phyloP scores from a whole-genome alignment of 2,329 filamentous ascomycete genomes.

The Trichophyton simii region DNA sequence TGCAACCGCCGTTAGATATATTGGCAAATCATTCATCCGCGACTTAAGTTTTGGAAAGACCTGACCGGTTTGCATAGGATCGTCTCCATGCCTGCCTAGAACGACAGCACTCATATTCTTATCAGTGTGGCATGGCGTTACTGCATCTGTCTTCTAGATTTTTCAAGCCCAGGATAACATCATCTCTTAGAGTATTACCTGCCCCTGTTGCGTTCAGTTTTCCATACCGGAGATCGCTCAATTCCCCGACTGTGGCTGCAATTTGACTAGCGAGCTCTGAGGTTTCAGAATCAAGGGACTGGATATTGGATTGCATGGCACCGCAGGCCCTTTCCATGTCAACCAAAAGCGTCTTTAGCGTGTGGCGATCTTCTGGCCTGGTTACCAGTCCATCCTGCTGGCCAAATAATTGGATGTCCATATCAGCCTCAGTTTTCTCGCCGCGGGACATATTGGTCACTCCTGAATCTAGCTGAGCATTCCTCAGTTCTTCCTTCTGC shows the following conservation, averaged over 20 bases:
- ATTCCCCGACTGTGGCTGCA: conserved; percentile 52
- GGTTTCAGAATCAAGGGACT: conserved; percentile 53
- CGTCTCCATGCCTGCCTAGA: neutral
- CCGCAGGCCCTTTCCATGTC: conserved; percentile 56
- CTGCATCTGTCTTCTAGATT: conserved; percentile 54
- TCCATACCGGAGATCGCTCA: conserved; percentile 76
- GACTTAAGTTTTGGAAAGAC: neutral
- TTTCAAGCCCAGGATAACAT: conserved; percentile 55
- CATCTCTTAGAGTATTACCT: conserved; percentile 49
- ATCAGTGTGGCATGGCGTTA: neutral
- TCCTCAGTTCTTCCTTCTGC: conserved; percentile 29
- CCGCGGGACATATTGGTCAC: conserved; percentile 23
- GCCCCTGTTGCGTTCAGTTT: conserved; percentile 45
- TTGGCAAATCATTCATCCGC: neutral
- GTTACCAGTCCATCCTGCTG: conserved; percentile 26
- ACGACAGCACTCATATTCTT: neutral
- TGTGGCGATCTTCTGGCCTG: conserved; percentile 42
- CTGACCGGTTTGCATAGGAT: neutral
- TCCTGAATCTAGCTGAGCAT: conserved; percentile 20
- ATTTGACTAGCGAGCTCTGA: conserved; percentile 48
- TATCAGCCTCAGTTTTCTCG: conserved; percentile 30
- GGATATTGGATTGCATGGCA: conserved; percentile 56
- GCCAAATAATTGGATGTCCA: conserved; percentile 50
- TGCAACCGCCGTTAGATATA: neutral
- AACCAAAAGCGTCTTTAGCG: conserved; percentile 50